phyloP scores from a whole-genome alignment of 140 eudicot genomes.

The Flaveria floridana region DNA sequence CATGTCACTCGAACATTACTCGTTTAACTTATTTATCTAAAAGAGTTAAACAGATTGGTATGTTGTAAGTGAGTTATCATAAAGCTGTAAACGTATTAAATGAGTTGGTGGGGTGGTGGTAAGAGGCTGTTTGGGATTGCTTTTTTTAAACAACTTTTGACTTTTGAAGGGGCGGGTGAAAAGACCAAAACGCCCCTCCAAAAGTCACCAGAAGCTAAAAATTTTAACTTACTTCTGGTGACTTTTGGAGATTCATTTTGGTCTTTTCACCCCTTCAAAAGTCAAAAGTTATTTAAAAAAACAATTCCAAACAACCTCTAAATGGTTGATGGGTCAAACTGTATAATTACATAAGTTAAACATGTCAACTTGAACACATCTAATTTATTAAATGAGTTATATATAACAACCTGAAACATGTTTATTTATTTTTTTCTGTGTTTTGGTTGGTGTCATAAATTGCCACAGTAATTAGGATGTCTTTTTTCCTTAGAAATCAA shows the following conservation, averaged over 20 bases:
- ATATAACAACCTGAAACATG: background rate
- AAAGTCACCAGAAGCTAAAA: too few species aligned
- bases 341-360: background rate
- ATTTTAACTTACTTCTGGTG: too few species aligned
- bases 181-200: too few species aligned
- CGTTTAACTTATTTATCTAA: background rate
- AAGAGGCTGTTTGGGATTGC: too few species aligned
- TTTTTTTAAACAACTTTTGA: too few species aligned
- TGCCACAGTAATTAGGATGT: background rate
- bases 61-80: background rate
- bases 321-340: background rate
- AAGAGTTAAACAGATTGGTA: background rate
- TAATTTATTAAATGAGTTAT: background rate
- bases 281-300: too few species aligned
- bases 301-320: too few species aligned
- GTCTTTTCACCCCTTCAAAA: too few species aligned
- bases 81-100: background rate
- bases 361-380: background rate
- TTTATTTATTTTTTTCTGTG: background rate
- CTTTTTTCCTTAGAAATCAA: background rate
- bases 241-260: too few species aligned
- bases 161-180: too few species aligned
- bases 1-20: background rate
- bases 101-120: background rate
- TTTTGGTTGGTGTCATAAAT: background rate